These are phyloP conservation scores for Mikania micrantha DNA, from an alignment of 129 eudicot species.

Conservation along the genomic window DNA sequence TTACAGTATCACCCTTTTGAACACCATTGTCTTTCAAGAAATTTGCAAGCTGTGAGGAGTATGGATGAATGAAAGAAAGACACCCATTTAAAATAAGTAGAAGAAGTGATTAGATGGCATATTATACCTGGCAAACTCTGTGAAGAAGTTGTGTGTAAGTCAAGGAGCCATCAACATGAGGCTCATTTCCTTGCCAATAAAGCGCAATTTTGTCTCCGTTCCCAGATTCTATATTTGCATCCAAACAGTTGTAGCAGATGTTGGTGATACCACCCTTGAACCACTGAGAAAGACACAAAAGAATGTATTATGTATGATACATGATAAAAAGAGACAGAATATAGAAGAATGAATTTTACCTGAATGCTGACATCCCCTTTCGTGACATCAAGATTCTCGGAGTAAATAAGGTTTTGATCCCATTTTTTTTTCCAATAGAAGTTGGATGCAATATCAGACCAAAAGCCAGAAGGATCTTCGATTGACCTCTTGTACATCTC, in stretches of 20 bases:
- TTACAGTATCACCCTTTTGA: constrained; percentile 78
- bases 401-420: constrained; percentile 43
- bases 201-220: constrained; percentile 81
- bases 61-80: constrained; percentile 7
- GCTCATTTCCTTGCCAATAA: constrained; percentile 94
- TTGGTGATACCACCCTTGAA: constrained; percentile 93
- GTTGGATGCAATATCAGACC: constrained; percentile 85
- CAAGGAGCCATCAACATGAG: constrained; percentile 57
- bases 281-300: constrained; percentile 53
- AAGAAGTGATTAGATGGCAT: neutral
- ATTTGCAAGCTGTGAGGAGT: constrained; percentile 66
- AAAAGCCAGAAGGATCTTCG: constrained; percentile 86
- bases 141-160: constrained; percentile 80
- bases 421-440: constrained; percentile 86
- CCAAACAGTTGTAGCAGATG: constrained; percentile 94
- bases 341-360: constrained; percentile 25
- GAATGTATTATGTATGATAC: neutral
- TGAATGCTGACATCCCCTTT: constrained; percentile 70
- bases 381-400: constrained; percentile 77
- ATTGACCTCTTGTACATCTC: constrained; percentile 84
- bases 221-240: constrained; percentile 59
- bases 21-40: constrained; percentile 82
- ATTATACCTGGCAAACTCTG: constrained; percentile 82
- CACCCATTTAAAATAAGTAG: neutral
- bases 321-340: constrained; percentile 4